Conservation (phyloP, 345 rosid genomes). For the Barbarea vulgaris region DNA sequence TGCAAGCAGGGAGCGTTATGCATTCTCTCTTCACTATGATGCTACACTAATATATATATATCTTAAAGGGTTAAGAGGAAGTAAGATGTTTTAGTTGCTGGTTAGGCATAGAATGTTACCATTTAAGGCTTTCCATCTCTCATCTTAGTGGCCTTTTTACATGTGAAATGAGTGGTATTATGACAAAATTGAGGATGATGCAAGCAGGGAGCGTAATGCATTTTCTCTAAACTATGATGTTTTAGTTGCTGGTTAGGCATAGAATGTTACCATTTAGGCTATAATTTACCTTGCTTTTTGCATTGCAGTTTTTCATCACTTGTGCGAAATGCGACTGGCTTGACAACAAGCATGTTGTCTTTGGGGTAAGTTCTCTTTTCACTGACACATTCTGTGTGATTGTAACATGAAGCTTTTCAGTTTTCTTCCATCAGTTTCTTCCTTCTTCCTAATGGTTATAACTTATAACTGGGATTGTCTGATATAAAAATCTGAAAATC, state of each 20-base stretch:
- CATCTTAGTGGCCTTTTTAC: too few relatives aligned
- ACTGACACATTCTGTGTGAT: neutral
- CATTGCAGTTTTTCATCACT: conserved; percentile 86
- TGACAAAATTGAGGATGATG: too few relatives aligned
- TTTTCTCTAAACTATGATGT: too few relatives aligned
- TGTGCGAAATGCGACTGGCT: conserved; percentile 99
- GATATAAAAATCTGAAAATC: neutral
- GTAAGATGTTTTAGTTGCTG: neutral
- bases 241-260: neutral
- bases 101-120: neutral
- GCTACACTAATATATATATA: neutral
- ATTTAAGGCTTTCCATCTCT: too few relatives aligned
- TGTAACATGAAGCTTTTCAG: neutral
- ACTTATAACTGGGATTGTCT: neutral
- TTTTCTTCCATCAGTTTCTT: neutral
- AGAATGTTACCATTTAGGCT: neutral
- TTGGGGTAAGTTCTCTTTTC: conserved; percentile 72
- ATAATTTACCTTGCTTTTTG: conserved; percentile 3
- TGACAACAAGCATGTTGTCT: conserved; percentile 93
- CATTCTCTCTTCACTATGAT: conserved; percentile 9
- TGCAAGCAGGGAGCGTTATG: neutral
- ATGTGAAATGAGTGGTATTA: too few relatives aligned
- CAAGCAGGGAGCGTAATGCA: too few relatives aligned
- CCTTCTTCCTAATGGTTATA: conserved; percentile 9
- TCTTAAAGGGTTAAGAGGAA: neutral